Evolutionary conservation across 1,139 yeast genomes (phyloP), one percentile per base, ranked within the genome.

Genomic region (Kodamaea anthophila): DNA sequence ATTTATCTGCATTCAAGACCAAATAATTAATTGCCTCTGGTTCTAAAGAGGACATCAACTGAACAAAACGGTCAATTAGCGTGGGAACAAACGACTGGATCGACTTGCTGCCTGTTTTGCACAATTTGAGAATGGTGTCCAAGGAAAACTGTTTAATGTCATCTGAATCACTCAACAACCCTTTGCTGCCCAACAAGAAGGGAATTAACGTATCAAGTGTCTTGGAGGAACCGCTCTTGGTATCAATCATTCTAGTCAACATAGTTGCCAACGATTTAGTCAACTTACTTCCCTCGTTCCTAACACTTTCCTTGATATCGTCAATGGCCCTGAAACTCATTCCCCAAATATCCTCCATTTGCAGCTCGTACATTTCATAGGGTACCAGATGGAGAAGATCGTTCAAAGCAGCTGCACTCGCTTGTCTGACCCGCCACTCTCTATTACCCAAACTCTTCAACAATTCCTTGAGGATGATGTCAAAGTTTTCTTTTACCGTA

Each of bases 351-450:
- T 74, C 75, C 36, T 82, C 82, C 32, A 85, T 51, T 11, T 60
- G 49, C 5, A 52, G 46, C 28, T 75, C 77, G 43, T 81, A 83
- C 7, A 52, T 58, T 9, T 68, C 74, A 24, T 74, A 50, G 2
- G 77, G 68, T 19, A 72, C 66, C 5, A 77, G 70, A 41, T 79
- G 84, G 10, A 91, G 55, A 20, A 91, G 55, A 41, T 86, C 91
- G 23, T 74, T 63, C 37, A 87, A 55, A 0, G 91, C 97, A 2
- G 74, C 54, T 0, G 93, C 67, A 52, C 94, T 78, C 0, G 96
- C 96, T 51, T 91, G 94, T 43, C 98, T 72, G 0, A 81, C 86
- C 45, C 97, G 70, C 97, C 97, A 91, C 53, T 91, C 96, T 37
- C 80, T 74, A 39, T 77, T 77, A 2, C 86, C 81, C 81, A 87